Base-by-base conservation (phyloP, 2,329 filamentous ascomycete genomes). In the Akanthomyces dipterigenus region DNA sequence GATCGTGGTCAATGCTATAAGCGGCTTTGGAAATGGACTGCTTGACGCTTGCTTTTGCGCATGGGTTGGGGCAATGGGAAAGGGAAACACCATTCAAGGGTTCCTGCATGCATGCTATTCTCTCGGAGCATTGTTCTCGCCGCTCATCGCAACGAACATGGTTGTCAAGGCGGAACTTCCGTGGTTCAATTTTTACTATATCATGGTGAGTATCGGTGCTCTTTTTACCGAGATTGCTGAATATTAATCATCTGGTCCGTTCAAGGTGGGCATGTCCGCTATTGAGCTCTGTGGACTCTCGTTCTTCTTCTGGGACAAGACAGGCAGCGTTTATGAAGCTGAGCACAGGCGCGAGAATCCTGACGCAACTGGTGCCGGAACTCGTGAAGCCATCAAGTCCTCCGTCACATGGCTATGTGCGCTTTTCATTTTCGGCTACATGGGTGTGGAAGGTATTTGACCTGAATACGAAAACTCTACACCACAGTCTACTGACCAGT, bases 131-230 rank as follows among this genome's bases (percentile, higher is more conserved):
- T 79, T 88, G 0, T 74, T 89, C 2, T 77, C 83, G 3, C 88
- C 87, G 0, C 70, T 90, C 2, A 81, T 89, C 60, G 87, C 87
- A 0, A 90, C 88, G 0, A 81, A 79, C 0, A 83, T 91, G 79
- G 83, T 90, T 34, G 85, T 85, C 0, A 82, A 81, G 57, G 82
- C 78, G 0, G 67, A 73, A 1, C 60, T 86, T 63, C 79, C 79
- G 0, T 91, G 88, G 88, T 89, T 87, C 66, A 79, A 76, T 3
- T 90, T 85, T 69, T 91, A 90, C 68, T 89, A 89, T 68, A 73
- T 89, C 60, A 88, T 90, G 85, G 83, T 88, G 77, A 77, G 79
- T 78, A 6, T 26, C 14, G 46, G 4, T 7, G 3, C 11, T 26
- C 18, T 28, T 7, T 18, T 7, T 26, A 26, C 2, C 11, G 5